Evolutionary conservation across 2,329 filamentous ascomycete species (phyloP).

Genomic region (Akanthomyces dipterigenus): DNA sequence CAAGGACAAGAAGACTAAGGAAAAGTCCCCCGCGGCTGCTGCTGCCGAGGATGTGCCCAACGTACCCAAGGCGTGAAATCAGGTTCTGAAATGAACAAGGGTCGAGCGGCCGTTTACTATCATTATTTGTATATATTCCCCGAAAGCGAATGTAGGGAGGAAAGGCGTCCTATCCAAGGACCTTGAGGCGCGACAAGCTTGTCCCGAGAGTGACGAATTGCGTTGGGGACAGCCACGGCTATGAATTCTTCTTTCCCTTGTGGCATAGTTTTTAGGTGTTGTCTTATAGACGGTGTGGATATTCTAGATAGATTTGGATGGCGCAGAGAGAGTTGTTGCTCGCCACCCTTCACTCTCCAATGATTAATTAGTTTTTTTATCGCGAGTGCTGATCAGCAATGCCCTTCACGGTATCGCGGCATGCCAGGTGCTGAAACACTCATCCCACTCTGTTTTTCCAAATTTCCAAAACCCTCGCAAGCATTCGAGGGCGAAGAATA

Average conservation of each 20-base stretch:
- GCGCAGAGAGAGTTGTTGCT: neutral
- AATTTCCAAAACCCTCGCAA: neutral
- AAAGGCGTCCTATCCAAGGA: neutral
- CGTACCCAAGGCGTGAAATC: conserved; percentile 13
- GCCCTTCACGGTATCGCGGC: neutral
- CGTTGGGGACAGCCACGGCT: neutral
- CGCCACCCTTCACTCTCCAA: neutral
- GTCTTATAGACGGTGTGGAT: neutral
- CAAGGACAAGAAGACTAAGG: conserved; percentile 41
- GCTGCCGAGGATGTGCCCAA: conserved; percentile 20
- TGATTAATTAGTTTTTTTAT: neutral
- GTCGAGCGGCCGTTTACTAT: neutral
- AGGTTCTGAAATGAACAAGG: no score
- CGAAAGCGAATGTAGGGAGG: neutral
- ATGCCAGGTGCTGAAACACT: neutral
- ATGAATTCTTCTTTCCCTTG: neutral
- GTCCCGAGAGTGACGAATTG: neutral
- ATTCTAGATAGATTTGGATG: neutral
- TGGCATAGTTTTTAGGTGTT: neutral
- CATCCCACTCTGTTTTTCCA: neutral
- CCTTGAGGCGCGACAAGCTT: no score
- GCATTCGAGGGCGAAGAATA: neutral
- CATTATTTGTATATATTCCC: conserved; percentile 4
- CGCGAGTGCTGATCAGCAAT: neutral
- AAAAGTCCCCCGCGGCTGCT: conserved; percentile 25